Percentiles rank a stretch among this genome's conserved stretches.
phyloP scores from a whole-genome alignment of 768 basidiomycete species.

The Amanita jacksonii region DNA sequence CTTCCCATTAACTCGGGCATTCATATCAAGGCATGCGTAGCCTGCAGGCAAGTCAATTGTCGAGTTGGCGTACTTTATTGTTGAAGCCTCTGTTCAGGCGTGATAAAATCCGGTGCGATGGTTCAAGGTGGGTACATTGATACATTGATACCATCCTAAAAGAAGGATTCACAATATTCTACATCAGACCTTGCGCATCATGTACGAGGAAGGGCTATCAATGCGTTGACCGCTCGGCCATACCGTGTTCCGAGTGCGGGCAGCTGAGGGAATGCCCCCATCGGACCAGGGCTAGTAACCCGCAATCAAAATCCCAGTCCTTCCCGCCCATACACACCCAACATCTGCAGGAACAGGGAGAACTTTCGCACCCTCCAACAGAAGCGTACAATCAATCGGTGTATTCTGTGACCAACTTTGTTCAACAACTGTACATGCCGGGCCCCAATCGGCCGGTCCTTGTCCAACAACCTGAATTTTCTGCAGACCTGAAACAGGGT shows the following conservation, averaged over 20 bases:
- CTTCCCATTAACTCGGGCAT: conserved; percentile 9
- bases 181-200: conserved; percentile 36
- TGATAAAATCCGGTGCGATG: conserved; percentile 56
- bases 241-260: conserved; percentile 34
- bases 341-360: conserved; percentile 1
- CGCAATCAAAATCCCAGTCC: background rate
- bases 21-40: conserved; percentile 42
- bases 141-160: conserved; percentile 8
- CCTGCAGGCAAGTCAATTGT: conserved; percentile 40
- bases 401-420: conserved; percentile 1
- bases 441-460: conserved; percentile 7
- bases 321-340: background rate
- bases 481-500: background rate
- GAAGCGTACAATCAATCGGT: conserved; percentile 1
- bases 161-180: conserved; percentile 3
- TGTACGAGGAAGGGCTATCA: conserved; percentile 43
- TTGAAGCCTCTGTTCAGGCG: conserved; percentile 27
- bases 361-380: background rate
- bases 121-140: conserved; percentile 36
- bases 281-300: conserved; percentile 14
- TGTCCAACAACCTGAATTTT: background rate
- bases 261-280: conserved; percentile 37
- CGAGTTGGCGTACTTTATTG: conserved; percentile 4
- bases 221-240: conserved; percentile 41
- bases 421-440: conserved; percentile 6